Base-by-base conservation (phyloP, 208 protist species). In the Plasmodiophora brassicae region DNA sequence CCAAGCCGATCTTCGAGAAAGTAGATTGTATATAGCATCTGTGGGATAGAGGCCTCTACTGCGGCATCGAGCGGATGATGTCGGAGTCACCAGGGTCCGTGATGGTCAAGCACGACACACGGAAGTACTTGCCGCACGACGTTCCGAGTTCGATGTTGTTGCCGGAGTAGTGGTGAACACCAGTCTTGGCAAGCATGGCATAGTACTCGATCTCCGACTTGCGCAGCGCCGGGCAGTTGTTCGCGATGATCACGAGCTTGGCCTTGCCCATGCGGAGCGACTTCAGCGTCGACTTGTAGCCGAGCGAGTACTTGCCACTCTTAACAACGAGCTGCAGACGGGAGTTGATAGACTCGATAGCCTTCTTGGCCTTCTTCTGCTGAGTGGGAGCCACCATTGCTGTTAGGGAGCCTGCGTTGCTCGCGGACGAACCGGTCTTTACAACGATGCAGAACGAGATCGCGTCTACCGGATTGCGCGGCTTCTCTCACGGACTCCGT, bases 171-270 rank as follows among this genome's bases (percentile, higher is more conserved):
- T 99, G 98, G 93, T 99, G 97, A 86, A 99, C 98, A 57, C 92
- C 92, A 72, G 97, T 98, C 94, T 99, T 98, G 93, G 95, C 95
- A 88, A 99, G 96, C 92, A 99, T 99, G 92, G 98, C 98, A 94
- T 99, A 99, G 95, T 99, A 99, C 95, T 99, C 98, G 86, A 99
- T 95, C 94, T 99, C 97, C 8, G 97, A 98, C 92, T 97, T 97
- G 91, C 97, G 95, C 50, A 99, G 94, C 44, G 98, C 94, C 72
- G 98, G 98, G 95, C 96, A 98, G 95, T 99, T 99, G 94, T 92
- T 98, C 41, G 97, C 90, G 89, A 99, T 97, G 88, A 99, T 94
- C 71, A 99, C 92, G 78, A 99, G 94, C 95, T 99, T 99, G 91
- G 97, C 96, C 35, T 91, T 57, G 20, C 83, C 95, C 32, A 95